Conservation (phyloP, 1,284 basidiomycete genomes). For the Ceratobasidium sp. region DNA sequence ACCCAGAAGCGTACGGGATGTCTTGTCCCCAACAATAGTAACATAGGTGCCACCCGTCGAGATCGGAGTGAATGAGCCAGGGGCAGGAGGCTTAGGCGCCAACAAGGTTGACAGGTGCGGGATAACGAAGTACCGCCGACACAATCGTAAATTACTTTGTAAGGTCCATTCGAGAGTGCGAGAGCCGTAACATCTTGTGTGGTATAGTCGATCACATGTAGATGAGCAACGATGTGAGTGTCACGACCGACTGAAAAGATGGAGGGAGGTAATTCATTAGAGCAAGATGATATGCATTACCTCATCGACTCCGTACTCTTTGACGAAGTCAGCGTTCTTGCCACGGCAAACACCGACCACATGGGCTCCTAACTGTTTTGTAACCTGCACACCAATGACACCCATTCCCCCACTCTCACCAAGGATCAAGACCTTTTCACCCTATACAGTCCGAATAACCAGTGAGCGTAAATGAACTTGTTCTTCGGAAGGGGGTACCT, state of each 20-base stretch:
- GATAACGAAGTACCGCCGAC: constrained; percentile 21
- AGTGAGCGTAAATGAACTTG: not conserved
- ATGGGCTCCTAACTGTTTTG: constrained; percentile 12
- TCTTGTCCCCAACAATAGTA: constrained; percentile 33
- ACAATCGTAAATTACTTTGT: constrained; percentile 30
- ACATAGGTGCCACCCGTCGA: constrained; percentile 16
- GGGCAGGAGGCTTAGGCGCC: not conserved
- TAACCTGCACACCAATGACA: constrained; percentile 51
- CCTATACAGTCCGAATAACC: not conserved
- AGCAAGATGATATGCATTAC: not conserved
- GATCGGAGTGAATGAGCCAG: not conserved
- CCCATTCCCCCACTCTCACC: constrained; percentile 23
- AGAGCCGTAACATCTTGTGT: constrained; percentile 8
- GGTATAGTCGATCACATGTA: constrained; percentile 15
- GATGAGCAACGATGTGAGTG: not conserved
- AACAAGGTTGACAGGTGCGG: constrained; percentile 16
- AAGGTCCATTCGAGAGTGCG: constrained; percentile 18
- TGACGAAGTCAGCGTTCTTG: constrained; percentile 19
- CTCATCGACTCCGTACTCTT: constrained; percentile 15
- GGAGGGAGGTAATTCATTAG: too few species aligned
- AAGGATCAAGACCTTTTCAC: constrained; percentile 21
- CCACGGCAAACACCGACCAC: constrained; percentile 21
- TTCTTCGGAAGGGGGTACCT: not conserved
- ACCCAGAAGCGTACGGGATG: constrained; percentile 10
- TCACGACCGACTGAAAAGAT: not conserved